Evolutionary conservation across 1,284 basidiomycete species (phyloP), one percentile per base, ranked within the genome.

Genomic region (Volvariella volvacea): DNA sequence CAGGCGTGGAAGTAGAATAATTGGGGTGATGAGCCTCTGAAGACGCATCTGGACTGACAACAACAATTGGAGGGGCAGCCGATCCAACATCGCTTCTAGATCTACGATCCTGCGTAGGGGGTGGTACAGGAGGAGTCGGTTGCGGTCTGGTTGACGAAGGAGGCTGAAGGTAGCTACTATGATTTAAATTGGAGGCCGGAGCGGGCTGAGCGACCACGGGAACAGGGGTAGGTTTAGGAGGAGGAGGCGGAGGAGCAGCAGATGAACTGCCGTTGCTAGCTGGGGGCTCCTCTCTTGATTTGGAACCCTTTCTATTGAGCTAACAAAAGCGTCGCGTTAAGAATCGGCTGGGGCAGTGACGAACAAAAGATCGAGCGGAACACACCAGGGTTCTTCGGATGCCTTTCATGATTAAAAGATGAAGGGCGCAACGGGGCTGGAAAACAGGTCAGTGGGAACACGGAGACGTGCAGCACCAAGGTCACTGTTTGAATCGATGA

Each of bases 361-460:
- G 53, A 19, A 52, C 38, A 43, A 43, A 39, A 49, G 19, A 16
- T 36, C 6, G 25, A 28, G 6, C 12, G 6, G 25, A 28, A 64
- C 67, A 61, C 58, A 92, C 91, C 63, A 92, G 73, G 53, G 84
- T 84, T 72, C 92, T 93, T 78, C 88, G 92, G 61, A 94, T 73
- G 52, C 82, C 82, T 73, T 93, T 94, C 91, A 94, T 94, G 30
- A n/a, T 31, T 37, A 16, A 20, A 4, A 32, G 8, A 39, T n/a
- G 1, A 12, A 19, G 36, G 46, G 37, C 37, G 39, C 38, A 10
- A 32, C 9, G n/a, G 21, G 19, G 30, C 21, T 30, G n/a, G 22
- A 10, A 34, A 31, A 21, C 12, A 36, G 19, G 31, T 2, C 28
- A n/a, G n/a, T 22, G 31, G 16, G 22, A 34, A 39, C 22, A 30